Conservation (phyloP, 2,329 filamentous ascomycete genomes). For the Tolypocladium capitatum region DNA sequence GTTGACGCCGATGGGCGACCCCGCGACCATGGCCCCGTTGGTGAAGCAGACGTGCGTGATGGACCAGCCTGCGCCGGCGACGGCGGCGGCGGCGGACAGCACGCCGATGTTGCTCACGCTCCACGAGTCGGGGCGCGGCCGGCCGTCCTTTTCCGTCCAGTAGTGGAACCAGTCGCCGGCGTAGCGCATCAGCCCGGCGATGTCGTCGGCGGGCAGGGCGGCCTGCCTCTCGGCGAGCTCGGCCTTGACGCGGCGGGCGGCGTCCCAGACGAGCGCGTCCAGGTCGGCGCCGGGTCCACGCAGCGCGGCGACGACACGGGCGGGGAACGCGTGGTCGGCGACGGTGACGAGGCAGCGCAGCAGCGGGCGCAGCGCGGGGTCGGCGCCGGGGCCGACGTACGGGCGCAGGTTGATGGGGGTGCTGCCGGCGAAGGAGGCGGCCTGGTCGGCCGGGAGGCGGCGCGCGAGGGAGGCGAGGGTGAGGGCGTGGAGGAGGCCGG, state of each 20-base stretch:
- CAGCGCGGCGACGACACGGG: constrained; percentile 11
- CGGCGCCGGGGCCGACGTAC: constrained; percentile 14
- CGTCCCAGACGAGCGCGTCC: constrained; percentile 26
- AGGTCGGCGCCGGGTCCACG: constrained; percentile 9
- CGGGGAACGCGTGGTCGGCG: constrained; percentile 17
- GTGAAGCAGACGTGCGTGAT: constrained; percentile 35
- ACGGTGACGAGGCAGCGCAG: constrained; percentile 28
- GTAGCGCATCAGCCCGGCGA: constrained; percentile 25
- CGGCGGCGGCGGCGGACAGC: no score
- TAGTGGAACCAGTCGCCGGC: constrained; percentile 29
- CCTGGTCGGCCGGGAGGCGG: constrained; percentile 19
- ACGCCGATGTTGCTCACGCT: constrained; percentile 40
- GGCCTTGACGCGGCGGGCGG: constrained; percentile 21
- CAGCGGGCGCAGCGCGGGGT: constrained; percentile 11
- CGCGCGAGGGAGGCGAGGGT: constrained; percentile 25
- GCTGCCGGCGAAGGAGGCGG: constrained; percentile 19
- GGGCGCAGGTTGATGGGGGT: constrained; percentile 34
- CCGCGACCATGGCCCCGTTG: constrained; percentile 30
- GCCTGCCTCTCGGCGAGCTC: constrained; percentile 19
- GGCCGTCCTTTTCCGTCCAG: constrained; percentile 28
- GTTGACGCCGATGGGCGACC: constrained; percentile 30
- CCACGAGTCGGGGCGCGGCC: constrained; percentile 29
- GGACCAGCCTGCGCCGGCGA: constrained; percentile 12
- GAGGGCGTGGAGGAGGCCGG: constrained; percentile 34
- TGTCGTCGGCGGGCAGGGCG: constrained; percentile 28